These are phyloP conservation scores for Hibiscus tridactylites DNA, from an alignment of 345 rosid genomes.

Conservation along the genomic window DNA sequence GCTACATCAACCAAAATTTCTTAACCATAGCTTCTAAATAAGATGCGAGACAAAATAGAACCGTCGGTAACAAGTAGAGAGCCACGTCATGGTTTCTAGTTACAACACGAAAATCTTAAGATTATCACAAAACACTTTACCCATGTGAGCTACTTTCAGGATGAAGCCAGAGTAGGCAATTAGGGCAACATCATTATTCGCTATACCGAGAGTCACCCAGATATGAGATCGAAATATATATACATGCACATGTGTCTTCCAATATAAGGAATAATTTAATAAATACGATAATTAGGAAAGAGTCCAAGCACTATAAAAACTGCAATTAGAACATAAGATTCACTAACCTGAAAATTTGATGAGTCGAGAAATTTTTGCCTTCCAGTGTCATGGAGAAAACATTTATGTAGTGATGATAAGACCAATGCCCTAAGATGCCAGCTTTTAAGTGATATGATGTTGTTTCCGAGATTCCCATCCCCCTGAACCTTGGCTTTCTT, in stretches of 20 bases:
- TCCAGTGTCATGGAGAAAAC: slow-evolving; percentile 75
- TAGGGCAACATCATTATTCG: no score
- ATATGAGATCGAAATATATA: not conserved
- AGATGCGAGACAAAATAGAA: not conserved
- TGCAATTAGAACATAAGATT: not conserved
- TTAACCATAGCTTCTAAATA: not conserved
- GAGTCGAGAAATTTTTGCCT: slow-evolving; percentile 68
- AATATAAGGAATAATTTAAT: no score
- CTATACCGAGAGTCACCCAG: not conserved
- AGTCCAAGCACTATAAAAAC: slow-evolving; percentile 1
- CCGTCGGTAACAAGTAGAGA: no score
- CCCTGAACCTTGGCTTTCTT: slow-evolving; percentile 71
- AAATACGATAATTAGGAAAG: not conserved
- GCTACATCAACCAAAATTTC: not conserved
- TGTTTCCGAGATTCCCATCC: slow-evolving; percentile 21
- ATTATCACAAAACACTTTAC: not conserved
- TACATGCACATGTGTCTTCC: not conserved
- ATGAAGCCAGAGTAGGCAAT: no score
- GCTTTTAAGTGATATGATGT: slow-evolving; percentile 27
- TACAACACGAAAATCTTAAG: not conserved
- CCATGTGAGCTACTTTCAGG: no score
- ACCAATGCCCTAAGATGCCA: slow-evolving; percentile 86
- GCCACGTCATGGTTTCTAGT: no score
- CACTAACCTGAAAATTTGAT: slow-evolving; percentile 70
- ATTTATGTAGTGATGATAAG: slow-evolving; percentile 67